Percentiles rank a stretch among this genome's conserved stretches.
phyloP scores from a whole-genome alignment of 371 early-diverging fungal species.

The Lichtheimia ornata region DNA sequence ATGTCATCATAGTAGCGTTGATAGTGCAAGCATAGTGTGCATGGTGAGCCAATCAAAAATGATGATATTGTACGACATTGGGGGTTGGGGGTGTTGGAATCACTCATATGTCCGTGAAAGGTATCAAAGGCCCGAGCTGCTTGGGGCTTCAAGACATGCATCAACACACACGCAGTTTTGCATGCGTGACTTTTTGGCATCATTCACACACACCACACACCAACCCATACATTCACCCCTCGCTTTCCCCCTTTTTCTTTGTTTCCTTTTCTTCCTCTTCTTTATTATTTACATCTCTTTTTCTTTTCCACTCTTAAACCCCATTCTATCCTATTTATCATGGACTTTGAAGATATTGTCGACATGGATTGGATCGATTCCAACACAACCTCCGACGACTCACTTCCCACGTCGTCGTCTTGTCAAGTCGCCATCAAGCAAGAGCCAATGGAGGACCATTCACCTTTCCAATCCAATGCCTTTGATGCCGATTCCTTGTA shows the following conservation, averaged over 20 bases:
- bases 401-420: conserved; percentile 2
- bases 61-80: too few species aligned
- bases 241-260: conserved; percentile 1
- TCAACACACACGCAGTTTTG: not conserved
- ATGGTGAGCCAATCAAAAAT: too few species aligned
- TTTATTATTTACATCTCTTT: conserved; percentile 2
- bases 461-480: not conserved
- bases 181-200: not conserved
- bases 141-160: not conserved
- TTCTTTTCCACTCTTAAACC: conserved; percentile 8
- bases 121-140: conserved; percentile 2
- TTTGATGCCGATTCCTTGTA: conserved; percentile 4
- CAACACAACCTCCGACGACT: conserved; percentile 12
- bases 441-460: conserved; percentile 9
- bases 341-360: conserved; percentile 54
- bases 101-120: too few species aligned
- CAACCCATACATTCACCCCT: not conserved
- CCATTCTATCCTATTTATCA: conserved; percentile 5
- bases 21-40: too few species aligned
- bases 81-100: too few species aligned
- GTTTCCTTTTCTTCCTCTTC: not conserved
- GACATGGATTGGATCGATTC: conserved; percentile 51
- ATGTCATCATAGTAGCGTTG: too few species aligned
- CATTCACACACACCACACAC: conserved; percentile 1
- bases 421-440: conserved; percentile 9